Evolutionary conservation across 768 basidiomycete species (phyloP).

Genomic region (Collybia nuda): DNA sequence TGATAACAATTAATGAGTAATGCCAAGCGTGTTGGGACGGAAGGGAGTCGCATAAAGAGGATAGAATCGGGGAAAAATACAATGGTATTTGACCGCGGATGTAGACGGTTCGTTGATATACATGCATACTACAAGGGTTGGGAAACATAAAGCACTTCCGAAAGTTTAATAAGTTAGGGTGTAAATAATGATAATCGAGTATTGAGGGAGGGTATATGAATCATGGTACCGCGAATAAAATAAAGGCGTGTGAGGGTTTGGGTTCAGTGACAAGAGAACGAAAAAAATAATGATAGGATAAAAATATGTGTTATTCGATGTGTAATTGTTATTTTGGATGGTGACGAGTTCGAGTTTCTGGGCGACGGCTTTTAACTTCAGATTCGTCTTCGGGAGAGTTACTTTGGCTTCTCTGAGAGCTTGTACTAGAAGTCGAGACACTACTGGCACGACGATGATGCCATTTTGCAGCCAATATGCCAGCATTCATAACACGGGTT

Average conservation of each 20-base stretch:
- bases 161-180: no score
- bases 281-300: slow-evolving; percentile 10
- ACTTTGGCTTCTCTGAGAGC: slow-evolving; percentile 39
- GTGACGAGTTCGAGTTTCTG: slow-evolving; percentile 32
- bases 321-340: slow-evolving; percentile 8
- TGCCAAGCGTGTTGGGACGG: no score
- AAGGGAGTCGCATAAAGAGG: no score
- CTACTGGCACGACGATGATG: slow-evolving; percentile 37
- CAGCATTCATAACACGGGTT: no score
- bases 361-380: slow-evolving; percentile 20
- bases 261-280: slow-evolving; percentile 8
- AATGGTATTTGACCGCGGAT: no score
- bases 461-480: slow-evolving; percentile 7
- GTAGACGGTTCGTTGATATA: no score
- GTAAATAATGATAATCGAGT: no score
- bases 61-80: no score
- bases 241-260: no score
- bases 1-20: no score
- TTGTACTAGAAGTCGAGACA: slow-evolving; percentile 39
- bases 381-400: slow-evolving; percentile 34
- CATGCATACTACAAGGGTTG: no score
- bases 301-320: background rate
- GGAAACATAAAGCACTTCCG: no score
- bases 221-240: background rate
- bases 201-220: background rate